These are phyloP conservation scores for Neobulgaria alba DNA, from an alignment of 2,329 filamentous ascomycete genomes.

Conservation along the genomic window DNA sequence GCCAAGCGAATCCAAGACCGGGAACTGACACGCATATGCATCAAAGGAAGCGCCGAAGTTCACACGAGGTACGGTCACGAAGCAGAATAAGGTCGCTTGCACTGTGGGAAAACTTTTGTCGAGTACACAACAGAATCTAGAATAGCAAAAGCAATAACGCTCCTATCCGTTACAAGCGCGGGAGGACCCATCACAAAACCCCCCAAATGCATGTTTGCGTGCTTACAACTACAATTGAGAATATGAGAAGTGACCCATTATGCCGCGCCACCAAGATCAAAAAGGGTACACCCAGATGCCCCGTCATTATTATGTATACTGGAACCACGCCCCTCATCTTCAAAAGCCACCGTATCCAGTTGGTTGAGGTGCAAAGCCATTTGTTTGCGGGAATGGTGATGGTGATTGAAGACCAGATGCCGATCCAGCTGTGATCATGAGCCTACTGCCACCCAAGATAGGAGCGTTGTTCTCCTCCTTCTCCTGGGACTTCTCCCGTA, in stretches of 20 bases:
- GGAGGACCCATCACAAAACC: slow-evolving; percentile 9
- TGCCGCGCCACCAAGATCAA: slow-evolving; percentile 16
- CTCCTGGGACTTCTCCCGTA: slow-evolving; percentile 59
- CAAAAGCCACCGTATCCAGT: slow-evolving; percentile 63
- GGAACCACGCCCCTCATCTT: slow-evolving; percentile 9
- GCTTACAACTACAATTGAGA: slow-evolving; percentile 27
- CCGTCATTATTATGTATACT: slow-evolving; percentile 29
- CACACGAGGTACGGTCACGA: background rate
- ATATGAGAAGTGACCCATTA: slow-evolving; percentile 16
- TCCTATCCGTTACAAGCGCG: slow-evolving; percentile 26
- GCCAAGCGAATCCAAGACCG: too few relatives aligned
- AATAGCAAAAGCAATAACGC: slow-evolving; percentile 18
- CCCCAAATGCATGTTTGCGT: slow-evolving; percentile 17
- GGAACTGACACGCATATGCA: too few relatives aligned
- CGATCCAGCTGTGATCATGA: slow-evolving; percentile 95
- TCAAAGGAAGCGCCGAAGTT: too few relatives aligned
- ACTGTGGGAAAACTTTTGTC: slow-evolving; percentile 12
- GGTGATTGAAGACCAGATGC: slow-evolving; percentile 40
- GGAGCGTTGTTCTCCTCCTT: slow-evolving; percentile 91
- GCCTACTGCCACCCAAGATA: slow-evolving; percentile 76
- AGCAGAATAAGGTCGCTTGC: background rate
- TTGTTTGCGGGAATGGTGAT: slow-evolving; percentile 68
- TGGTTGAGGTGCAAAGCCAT: slow-evolving; percentile 81
- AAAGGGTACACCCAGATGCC: slow-evolving; percentile 24
- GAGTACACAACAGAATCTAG: slow-evolving; percentile 23